Conservation (phyloP, 257 asterid genomes). For the Solanum etuberosum region DNA sequence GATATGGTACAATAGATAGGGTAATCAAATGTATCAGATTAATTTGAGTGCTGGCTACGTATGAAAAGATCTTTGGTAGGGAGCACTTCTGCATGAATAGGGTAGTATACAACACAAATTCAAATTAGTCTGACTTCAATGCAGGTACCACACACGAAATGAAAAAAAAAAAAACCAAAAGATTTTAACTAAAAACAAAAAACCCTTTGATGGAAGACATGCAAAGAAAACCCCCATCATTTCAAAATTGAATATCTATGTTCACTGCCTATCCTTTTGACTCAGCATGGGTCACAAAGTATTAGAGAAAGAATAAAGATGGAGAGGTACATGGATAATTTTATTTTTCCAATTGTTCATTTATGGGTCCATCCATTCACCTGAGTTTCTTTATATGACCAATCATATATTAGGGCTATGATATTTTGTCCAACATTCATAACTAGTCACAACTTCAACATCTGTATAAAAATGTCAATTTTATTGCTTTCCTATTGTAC, state of each 20-base stretch:
- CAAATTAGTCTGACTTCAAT: background rate
- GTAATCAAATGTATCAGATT: background rate
- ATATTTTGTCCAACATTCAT: background rate
- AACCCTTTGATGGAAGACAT: background rate
- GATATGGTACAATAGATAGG: background rate
- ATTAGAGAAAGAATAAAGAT: constrained; percentile 10
- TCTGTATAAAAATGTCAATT: background rate
- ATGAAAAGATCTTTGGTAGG: no score
- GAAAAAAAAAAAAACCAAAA: background rate
- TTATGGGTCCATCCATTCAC: constrained; percentile 10
- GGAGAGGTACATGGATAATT: background rate
- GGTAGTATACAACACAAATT: no score
- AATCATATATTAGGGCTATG: background rate
- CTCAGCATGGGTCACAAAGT: constrained; percentile 39
- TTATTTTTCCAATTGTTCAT: background rate
- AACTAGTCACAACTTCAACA: background rate
- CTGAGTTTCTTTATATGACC: constrained; percentile 3
- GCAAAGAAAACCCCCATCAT: constrained; percentile 12
- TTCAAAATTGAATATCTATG: constrained; percentile 22
- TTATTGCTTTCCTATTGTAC: background rate
- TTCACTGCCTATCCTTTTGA: constrained; percentile 32
- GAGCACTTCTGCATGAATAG: background rate
- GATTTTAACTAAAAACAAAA: background rate
- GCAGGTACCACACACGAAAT: no score
- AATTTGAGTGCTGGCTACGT: no score